Evolutionary conservation across 805 yeast species (phyloP).

Genomic region (Metschnikowia peoriensis): DNA sequence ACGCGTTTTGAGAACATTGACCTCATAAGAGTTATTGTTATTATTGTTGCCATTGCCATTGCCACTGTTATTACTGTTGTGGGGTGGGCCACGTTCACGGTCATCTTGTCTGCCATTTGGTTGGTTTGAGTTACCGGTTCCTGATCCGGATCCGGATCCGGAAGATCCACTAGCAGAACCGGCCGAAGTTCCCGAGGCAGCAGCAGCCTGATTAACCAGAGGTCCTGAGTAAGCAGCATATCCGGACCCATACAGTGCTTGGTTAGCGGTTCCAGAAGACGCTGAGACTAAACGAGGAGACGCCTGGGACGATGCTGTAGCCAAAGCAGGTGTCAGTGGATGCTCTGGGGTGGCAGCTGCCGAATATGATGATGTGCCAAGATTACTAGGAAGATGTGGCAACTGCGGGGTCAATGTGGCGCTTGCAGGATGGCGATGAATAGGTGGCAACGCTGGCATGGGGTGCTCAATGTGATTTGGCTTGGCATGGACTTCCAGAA

Average conservation of each 20-base stretch:
- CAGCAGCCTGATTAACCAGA: not conserved
- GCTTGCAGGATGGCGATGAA: constrained; percentile 21
- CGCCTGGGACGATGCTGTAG: not conserved
- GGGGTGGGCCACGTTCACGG: not conserved
- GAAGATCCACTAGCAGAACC: not conserved
- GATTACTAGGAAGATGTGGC: constrained; percentile 24
- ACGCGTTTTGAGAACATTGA: constrained; percentile 59
- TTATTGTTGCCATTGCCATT: constrained; percentile 7
- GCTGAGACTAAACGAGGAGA: not conserved
- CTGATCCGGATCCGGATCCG: not conserved
- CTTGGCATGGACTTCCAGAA: constrained; percentile 14
- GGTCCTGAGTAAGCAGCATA: not conserved
- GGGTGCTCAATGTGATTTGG: constrained; percentile 10
- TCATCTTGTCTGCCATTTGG: constrained; percentile 1
- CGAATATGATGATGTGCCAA: constrained; percentile 6
- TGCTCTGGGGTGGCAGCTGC: constrained; percentile 8
- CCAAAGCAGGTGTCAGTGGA: not conserved
- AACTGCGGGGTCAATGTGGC: constrained; percentile 14
- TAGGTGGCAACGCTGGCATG: constrained; percentile 19
- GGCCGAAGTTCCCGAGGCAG: not conserved
- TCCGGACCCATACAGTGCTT: constrained; percentile 2
- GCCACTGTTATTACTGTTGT: constrained; percentile 4
- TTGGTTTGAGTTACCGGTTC: not conserved
- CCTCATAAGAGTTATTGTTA: constrained; percentile 26
- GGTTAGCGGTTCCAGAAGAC: not conserved